phyloP scores from a whole-genome alignment of 768 basidiomycete genomes.

The Hygrocybe coccinea region DNA sequence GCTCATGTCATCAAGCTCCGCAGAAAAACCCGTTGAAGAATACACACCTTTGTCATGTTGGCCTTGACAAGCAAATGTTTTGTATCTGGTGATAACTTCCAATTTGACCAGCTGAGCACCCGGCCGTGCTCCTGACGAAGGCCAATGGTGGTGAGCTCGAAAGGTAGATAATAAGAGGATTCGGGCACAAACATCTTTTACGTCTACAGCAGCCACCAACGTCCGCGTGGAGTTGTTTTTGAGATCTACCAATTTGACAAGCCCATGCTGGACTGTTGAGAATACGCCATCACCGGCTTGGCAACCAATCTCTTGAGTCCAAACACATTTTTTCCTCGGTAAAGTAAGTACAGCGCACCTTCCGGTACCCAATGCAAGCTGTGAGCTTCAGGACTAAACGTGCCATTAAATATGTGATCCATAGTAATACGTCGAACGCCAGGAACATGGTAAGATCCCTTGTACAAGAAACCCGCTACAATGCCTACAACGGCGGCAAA shows the following conservation, averaged over 20 bases:
- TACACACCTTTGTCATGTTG: constrained; percentile 60
- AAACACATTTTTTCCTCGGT: not conserved
- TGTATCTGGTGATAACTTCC: constrained; percentile 90
- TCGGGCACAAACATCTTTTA: constrained; percentile 55
- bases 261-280: constrained; percentile 54
- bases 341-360: constrained; percentile 46
- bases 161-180: not conserved
- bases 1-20: constrained; percentile 5
- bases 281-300: constrained; percentile 93
- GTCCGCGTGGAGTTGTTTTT: constrained; percentile 63
- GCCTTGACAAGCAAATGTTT: constrained; percentile 81
- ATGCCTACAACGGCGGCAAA: constrained; percentile 69
- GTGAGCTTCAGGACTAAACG: constrained; percentile 52
- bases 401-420: constrained; percentile 92
- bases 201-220: constrained; percentile 53
- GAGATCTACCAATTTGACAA: constrained; percentile 77
- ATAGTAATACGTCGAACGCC: constrained; percentile 70
- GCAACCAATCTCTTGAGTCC: not conserved
- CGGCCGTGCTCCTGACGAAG: constrained; percentile 48
- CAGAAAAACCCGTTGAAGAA: not conserved
- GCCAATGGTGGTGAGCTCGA: not conserved
- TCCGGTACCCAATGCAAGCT: constrained; percentile 84
- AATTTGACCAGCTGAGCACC: constrained; percentile 48
- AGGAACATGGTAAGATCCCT: constrained; percentile 46
- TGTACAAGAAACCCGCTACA: constrained; percentile 72